Evolutionary conservation across 129 eudicot genomes (phyloP).

Genomic region (Rutidosis leptorrhynchoides): DNA sequence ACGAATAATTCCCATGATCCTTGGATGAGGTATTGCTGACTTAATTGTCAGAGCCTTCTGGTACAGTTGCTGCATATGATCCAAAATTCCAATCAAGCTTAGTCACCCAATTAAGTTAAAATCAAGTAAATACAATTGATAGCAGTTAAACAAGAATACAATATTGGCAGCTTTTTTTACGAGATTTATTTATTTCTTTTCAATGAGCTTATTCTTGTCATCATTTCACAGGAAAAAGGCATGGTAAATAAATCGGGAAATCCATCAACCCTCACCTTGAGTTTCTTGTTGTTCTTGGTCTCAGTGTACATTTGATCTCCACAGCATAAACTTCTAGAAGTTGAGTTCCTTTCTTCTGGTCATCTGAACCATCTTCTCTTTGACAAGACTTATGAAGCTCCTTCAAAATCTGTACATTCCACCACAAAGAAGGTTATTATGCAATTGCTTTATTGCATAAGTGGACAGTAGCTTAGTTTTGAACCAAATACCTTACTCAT

Average conservation of each 20-base stretch:
- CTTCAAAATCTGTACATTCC: constrained; percentile 95
- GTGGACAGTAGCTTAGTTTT: too few species aligned
- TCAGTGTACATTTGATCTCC: constrained; percentile 98
- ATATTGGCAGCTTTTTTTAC: too few species aligned
- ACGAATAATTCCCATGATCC: constrained; percentile 96
- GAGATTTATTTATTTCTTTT: too few species aligned
- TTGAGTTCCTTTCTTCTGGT: constrained; percentile 99
- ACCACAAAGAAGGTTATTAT: too few species aligned
- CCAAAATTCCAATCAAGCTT: too few species aligned
- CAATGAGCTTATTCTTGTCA: too few species aligned
- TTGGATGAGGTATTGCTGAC: constrained; percentile 98
- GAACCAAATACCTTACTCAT: constrained; percentile 97
- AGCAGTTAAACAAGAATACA: too few species aligned
- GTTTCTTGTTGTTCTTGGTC: constrained; percentile 95
- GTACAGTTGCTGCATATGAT: constrained; percentile 93
- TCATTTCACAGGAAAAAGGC: too few species aligned
- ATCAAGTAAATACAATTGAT: too few species aligned
- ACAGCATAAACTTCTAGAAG: constrained; percentile 94
- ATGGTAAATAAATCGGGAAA: too few species aligned
- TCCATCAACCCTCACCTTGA: constrained; percentile 92
- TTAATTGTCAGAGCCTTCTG: constrained; percentile 86
- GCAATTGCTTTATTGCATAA: too few species aligned
- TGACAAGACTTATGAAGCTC: constrained; percentile 96
- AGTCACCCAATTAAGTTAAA: too few species aligned
- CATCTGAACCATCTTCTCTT: constrained; percentile 90